Evolutionary conservation across 2,329 filamentous ascomycete genomes (phyloP).

Genomic region (Trichoderma sp.): DNA sequence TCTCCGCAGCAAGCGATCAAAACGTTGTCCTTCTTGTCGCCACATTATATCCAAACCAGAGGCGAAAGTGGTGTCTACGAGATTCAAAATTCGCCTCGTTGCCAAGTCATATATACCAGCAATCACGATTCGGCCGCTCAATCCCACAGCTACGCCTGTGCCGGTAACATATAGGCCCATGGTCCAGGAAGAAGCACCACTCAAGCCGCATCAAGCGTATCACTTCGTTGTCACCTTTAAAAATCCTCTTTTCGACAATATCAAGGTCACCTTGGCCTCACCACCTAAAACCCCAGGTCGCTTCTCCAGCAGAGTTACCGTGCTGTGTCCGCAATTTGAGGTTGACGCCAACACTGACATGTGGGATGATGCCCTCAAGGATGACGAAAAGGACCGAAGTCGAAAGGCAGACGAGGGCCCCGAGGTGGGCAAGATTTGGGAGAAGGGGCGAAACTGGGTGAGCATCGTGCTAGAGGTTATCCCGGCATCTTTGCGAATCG

Average conservation of each 20-base stretch:
- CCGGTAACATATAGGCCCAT: constrained; percentile 36
- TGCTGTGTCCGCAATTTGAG: constrained; percentile 91
- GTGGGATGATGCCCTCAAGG: constrained; percentile 83
- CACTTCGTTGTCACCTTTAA: constrained; percentile 88
- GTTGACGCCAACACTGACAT: constrained; percentile 86
- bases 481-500: constrained; percentile 52
- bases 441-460: constrained; percentile 89
- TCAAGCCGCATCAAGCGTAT: constrained; percentile 58
- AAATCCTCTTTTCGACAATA: constrained; percentile 89
- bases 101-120: constrained; percentile 85
- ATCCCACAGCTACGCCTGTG: constrained; percentile 36
- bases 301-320: constrained; percentile 77
- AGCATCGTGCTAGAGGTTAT: constrained; percentile 90
- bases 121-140: constrained; percentile 67
- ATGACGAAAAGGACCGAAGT: constrained; percentile 40
- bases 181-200: constrained; percentile 33
- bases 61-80: constrained; percentile 80
- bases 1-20: constrained; percentile 87
- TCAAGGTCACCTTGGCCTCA: constrained; percentile 84
- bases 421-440: constrained; percentile 95
- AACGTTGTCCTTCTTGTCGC: constrained; percentile 86
- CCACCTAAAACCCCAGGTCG: constrained; percentile 74
- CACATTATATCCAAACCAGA: constrained; percentile 96
- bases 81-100: constrained; percentile 89
- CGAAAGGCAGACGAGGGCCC: constrained; percentile 51